Evolutionary conservation across 2,329 filamentous ascomycete genomes (phyloP), one percentile per base, ranked within the genome.

Genomic region (Fusarium burgessii): DNA sequence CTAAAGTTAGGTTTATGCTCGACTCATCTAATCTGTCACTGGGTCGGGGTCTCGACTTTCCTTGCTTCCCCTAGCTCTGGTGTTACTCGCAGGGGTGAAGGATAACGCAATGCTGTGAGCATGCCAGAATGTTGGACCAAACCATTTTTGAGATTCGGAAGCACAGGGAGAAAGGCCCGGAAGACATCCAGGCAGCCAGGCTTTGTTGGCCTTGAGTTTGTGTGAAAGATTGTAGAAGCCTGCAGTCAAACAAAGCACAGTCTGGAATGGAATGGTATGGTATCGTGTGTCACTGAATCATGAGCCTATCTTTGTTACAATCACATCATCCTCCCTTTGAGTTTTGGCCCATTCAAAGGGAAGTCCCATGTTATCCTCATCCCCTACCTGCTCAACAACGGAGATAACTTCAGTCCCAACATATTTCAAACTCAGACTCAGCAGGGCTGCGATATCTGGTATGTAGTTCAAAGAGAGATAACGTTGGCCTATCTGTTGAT

Each of bases 291-390:
- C 14, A 3, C 47, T 27, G 0, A 15, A 15, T 35, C 14, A 3
- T 9, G 11, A n/a, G 14, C 25, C 8, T 38, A 9, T 51, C 9
- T 51, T 15, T 8, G 14, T 4, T 2, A 12, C 32, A n/a, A 27
- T 3, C 2, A 9, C 3, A 2, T n/a, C 15, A 51, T 9, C 6
- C 6, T 23, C n/a, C 2, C 20, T 9, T 6, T 12, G 3, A 15
- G 7, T 15, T 2, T 12, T 27, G 13, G n/a, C 23, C 17, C 17
- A 38, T 6, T 9, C 32, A 10, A 8, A 40, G 33, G 2, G 11
- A 40, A 11, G 47, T 11, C 32, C 32, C n/a, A 51, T 18, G 17
- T 25, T 38, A 51, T 23, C 32, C 12, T 23, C 23, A 25, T 50
- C 8, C 3, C 3, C 3, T 15, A n/a, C 20, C 47, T 50, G 13